Evolutionary conservation across 2,329 filamentous ascomycete species (phyloP), one percentile per base, ranked within the genome.

Genomic region (Elsinoe australis): DNA sequence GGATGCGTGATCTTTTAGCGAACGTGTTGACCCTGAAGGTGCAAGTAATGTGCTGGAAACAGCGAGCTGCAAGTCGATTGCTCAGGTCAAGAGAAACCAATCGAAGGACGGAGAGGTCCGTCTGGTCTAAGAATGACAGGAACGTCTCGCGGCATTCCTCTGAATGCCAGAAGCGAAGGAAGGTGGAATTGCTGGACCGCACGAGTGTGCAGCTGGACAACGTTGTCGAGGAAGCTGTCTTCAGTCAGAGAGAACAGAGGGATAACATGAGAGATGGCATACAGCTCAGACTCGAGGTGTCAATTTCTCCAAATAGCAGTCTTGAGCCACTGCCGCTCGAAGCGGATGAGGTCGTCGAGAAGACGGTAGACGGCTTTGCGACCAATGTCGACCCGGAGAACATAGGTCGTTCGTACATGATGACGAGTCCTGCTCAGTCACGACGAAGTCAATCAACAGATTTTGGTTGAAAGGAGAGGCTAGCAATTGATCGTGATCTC

Each of bases 1-100:
- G 79, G 55, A 92, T 73, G 44, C 84, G 78, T 53, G 79, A 76
- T 26, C 82, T 78, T 57, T 81, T 82, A 45, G 85, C 88, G 62
- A 94, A 89, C 50, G 82, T 82, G 59, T 75, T 83, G 44, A 85
- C 71, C 22, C 78, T 78, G 67, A 89, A 88, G 57, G 78, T 85
- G 60, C 87, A 65, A 60, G 78, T 74, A 61, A 83, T 73, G 65
- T 82, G 75, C 55, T 78, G 68, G 69, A 89, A 89, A 58, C 87
- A 74, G 49, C 73, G 70, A 61, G 78, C 80, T 56, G 83, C 85
- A 59, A 83, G 73, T 55, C 84, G 72, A 55, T 82, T 79, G 63
- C 80, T 82, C 67, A 80, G 83, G 56, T 83, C 80, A 58, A 82
- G 80, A 58, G 78, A 84, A 57, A 80, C 74, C 48, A 83, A 73